Evolutionary conservation across 1,284 basidiomycete genomes (phyloP).

Genomic region (Puccinia novopanici): DNA sequence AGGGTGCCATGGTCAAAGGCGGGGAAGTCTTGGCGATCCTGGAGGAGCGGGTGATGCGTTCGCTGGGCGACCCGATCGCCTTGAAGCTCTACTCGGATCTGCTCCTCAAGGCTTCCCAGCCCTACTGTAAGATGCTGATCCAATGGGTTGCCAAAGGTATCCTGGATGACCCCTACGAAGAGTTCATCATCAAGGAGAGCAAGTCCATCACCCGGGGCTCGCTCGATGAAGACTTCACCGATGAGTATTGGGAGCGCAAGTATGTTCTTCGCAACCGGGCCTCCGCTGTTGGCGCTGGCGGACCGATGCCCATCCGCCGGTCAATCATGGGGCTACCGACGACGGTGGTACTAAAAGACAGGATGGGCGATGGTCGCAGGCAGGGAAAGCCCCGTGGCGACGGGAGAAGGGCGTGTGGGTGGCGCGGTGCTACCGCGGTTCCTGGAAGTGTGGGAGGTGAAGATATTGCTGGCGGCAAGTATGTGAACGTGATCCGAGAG

Average conservation of each 20-base stretch:
- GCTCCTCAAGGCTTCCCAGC: conserved; percentile 75
- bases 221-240: conserved; percentile 86
- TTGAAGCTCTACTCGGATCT: conserved; percentile 74
- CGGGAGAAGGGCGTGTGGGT: conserved; percentile 71
- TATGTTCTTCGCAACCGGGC: conserved; percentile 70
- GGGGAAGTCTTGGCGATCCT: conserved; percentile 36
- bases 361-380: conserved; percentile 36
- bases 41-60: conserved; percentile 39
- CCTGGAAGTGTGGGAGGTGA: conserved; percentile 89
- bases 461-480: conserved; percentile 89
- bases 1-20: conserved; percentile 43
- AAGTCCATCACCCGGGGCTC: conserved; percentile 84
- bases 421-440: conserved; percentile 85
- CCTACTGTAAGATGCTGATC: conserved; percentile 80
- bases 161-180: conserved; percentile 82
- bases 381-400: conserved; percentile 46
- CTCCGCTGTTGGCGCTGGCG: conserved; percentile 53
- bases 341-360: not conserved
- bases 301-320: conserved; percentile 52
- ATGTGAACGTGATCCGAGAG: conserved; percentile 90
- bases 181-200: conserved; percentile 87
- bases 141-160: conserved; percentile 79
- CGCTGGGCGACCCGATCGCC: conserved; percentile 73
- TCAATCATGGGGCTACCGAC: conserved; percentile 26
- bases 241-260: conserved; percentile 92